Percentiles rank a stretch among this genome's conserved stretches.
Conservation (phyloP, 2,329 filamentous ascomycete species). For the Monilinia laxa region DNA sequence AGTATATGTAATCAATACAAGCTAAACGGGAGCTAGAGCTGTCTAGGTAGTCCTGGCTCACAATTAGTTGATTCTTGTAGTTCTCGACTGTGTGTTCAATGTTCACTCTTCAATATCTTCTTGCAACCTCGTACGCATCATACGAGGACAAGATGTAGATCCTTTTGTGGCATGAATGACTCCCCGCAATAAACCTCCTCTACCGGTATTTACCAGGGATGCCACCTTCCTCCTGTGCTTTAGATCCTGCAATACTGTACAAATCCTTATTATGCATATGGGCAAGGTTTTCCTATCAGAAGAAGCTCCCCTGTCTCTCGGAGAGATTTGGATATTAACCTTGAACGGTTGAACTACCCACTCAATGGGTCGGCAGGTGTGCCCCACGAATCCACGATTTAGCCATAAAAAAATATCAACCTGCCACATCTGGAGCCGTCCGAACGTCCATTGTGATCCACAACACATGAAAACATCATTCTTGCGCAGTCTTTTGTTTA, state of each 20-base stretch:
- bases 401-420: background rate
- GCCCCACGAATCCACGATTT: conserved; percentile 7
- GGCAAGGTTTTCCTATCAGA: conserved; percentile 3
- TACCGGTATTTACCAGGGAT: background rate
- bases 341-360: background rate
- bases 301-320: background rate
- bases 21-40: too few species aligned
- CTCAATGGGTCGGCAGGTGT: background rate
- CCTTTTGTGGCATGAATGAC: background rate
- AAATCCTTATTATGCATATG: background rate
- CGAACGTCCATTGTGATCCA: conserved; percentile 8
- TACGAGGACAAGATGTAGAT: background rate
- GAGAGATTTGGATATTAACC: background rate
- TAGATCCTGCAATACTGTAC: background rate
- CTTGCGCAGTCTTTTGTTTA: background rate
- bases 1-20: too few species aligned
- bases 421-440: conserved; percentile 17
- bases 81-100: too few species aligned
- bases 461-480: background rate
- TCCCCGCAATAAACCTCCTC: conserved; percentile 8
- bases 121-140: too few species aligned
- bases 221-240: conserved; percentile 9
- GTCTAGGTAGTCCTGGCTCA: too few species aligned
- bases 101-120: too few species aligned
- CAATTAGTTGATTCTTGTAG: background rate